A percentile compares a stretch with the other conserved stretches of the same genome.
Conservation (phyloP, 192 early-diverging fungal genomes). For the Umbelopsis sp. region DNA sequence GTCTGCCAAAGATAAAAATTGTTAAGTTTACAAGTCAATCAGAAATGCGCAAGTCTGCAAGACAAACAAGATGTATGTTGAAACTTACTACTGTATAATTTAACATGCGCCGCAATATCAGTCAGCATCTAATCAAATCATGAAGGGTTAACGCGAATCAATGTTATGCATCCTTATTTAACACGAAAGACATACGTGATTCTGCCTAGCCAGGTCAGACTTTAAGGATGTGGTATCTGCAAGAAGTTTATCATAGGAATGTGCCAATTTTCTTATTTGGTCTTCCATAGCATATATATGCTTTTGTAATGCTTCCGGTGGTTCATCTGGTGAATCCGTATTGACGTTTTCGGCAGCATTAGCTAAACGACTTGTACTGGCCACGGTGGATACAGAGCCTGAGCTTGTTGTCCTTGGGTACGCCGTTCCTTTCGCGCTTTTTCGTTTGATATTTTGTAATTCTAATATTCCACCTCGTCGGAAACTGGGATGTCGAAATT, state of each 20-base stretch:
- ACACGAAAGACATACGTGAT: not conserved
- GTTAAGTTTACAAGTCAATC: not conserved
- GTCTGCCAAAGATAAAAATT: not conserved
- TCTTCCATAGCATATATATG: constrained; percentile 34
- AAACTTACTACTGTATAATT: constrained; percentile 12
- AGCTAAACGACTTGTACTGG: constrained; percentile 14
- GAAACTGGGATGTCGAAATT: constrained; percentile 87
- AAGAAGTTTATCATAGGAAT: constrained; percentile 19
- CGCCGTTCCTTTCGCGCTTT: constrained; percentile 34
- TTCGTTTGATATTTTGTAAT: constrained; percentile 49
- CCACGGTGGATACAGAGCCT: not conserved
- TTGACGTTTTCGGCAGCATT: constrained; percentile 8
- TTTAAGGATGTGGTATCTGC: not conserved
- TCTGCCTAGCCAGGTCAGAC: constrained; percentile 5
- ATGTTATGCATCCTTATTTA: not conserved
- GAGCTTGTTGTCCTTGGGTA: not conserved
- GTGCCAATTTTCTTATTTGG: constrained; percentile 18
- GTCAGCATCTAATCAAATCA: not conserved
- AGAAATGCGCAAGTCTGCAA: not conserved
- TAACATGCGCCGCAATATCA: constrained; percentile 5
- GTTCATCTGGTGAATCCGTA: not conserved
- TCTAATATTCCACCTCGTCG: constrained; percentile 60
- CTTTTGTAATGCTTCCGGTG: constrained; percentile 16
- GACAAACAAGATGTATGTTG: not conserved
- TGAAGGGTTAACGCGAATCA: not conserved